Conservation (phyloP, 305 asterid species). For the Andrographis paniculata region DNA sequence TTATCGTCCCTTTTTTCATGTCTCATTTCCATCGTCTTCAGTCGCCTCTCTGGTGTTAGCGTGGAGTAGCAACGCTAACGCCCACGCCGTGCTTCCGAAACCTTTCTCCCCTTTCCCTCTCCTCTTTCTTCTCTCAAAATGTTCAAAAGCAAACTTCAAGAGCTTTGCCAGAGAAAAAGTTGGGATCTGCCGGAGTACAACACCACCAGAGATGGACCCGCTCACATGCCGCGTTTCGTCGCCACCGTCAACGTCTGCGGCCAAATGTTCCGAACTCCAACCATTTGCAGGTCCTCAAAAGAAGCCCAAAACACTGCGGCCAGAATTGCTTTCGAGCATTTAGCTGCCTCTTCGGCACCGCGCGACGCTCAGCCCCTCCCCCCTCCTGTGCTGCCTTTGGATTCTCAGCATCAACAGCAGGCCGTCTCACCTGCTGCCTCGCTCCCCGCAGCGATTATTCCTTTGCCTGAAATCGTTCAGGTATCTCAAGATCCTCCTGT, state of each 20-base stretch:
- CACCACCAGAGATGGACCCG: constrained; percentile 38
- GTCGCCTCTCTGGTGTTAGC: no score
- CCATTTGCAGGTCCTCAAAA: constrained; percentile 31
- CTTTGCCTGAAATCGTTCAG: not conserved
- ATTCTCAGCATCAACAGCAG: not conserved
- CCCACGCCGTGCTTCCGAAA: no score
- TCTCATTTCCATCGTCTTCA: no score
- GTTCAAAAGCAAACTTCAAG: constrained; percentile 53
- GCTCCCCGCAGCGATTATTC: not conserved
- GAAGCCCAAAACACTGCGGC: constrained; percentile 62
- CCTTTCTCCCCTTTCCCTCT: not conserved
- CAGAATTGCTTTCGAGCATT: constrained; percentile 28
- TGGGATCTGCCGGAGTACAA: constrained; percentile 49
- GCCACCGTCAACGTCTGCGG: constrained; percentile 33
- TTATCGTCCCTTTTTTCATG: no score
- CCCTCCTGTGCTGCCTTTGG: constrained; percentile 2
- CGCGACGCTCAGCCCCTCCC: not conserved
- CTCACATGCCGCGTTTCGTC: constrained; percentile 47
- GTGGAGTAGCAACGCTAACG: no score
- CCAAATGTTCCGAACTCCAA: constrained; percentile 30
- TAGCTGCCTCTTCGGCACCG: constrained; percentile 13
- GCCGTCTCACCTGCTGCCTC: constrained; percentile 1
- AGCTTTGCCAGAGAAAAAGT: constrained; percentile 36
- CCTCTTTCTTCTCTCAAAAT: constrained; percentile 11
- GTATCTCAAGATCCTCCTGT: not conserved